These are phyloP conservation scores for Hippophae gyantsensis DNA, from an alignment of 306 rosid genomes.

Conservation along the genomic window DNA sequence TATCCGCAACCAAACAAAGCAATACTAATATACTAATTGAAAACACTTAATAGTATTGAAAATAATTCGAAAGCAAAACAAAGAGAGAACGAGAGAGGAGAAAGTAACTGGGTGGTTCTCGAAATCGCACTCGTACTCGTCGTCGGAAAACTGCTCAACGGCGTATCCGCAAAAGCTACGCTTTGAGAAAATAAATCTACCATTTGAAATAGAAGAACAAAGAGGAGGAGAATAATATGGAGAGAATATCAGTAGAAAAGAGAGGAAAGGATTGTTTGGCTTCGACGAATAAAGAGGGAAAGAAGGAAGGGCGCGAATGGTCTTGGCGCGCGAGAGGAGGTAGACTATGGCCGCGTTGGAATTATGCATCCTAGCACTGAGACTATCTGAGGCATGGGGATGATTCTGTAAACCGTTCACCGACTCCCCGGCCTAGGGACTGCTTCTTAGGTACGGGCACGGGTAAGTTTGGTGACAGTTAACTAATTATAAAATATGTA, in stretches of 20 bases:
- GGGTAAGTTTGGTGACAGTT: too few relatives aligned
- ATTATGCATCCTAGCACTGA: constrained; percentile 25
- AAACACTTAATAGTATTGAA: not conserved
- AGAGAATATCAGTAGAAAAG: constrained; percentile 17
- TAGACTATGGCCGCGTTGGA: constrained; percentile 18
- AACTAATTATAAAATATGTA: too few relatives aligned
- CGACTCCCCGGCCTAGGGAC: not conserved
- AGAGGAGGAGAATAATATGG: constrained; percentile 9
- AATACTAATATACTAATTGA: too few relatives aligned
- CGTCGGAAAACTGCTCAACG: constrained; percentile 81
- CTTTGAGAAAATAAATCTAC: constrained; percentile 14
- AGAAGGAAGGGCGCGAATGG: constrained; percentile 6
- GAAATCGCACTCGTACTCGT: constrained; percentile 70
- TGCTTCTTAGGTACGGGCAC: too few relatives aligned
- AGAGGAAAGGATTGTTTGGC: constrained; percentile 8
- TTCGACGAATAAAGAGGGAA: constrained; percentile 2
- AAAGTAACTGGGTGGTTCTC: constrained; percentile 45
- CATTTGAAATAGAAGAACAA: constrained; percentile 14
- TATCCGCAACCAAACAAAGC: constrained; percentile 3
- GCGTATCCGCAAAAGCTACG: constrained; percentile 49
- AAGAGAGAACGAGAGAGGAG: not conserved
- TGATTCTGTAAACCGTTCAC: not conserved
- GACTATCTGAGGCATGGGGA: not conserved
- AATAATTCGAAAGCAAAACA: not conserved
- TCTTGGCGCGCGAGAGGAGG: constrained; percentile 21